These are phyloP conservation scores for Suillus cothurnatus DNA, from an alignment of 768 basidiomycete species.

Conservation along the genomic window DNA sequence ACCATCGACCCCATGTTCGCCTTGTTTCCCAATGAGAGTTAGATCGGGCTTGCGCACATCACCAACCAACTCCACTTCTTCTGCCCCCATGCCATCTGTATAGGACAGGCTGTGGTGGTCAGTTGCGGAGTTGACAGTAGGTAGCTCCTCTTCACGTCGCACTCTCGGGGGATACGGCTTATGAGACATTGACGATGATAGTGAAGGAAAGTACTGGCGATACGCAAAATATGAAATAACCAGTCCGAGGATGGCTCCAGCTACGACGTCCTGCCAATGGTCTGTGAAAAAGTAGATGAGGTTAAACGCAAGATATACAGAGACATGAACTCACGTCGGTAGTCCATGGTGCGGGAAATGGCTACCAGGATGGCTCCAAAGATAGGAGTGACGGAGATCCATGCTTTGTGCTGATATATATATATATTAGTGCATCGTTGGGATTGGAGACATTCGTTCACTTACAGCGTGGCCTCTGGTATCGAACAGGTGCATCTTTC, in stretches of 20 bases:
- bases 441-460: conserved; percentile 9
- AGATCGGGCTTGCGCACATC: conserved; percentile 16
- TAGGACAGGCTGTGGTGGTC: conserved; percentile 17
- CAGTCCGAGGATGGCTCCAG: conserved; percentile 77
- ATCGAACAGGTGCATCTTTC: conserved; percentile 92
- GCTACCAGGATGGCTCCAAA: conserved; percentile 77
- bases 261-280: conserved; percentile 90
- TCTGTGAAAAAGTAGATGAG: conserved; percentile 44
- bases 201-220: conserved; percentile 81
- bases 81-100: conserved; percentile 20
- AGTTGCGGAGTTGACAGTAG: conserved; percentile 31
- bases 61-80: conserved; percentile 30
- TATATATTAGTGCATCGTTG: conserved; percentile 4
- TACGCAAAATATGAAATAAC: conserved; percentile 74
- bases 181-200: conserved; percentile 63
- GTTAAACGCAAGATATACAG: conserved; percentile 6
- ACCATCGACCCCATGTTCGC: conserved; percentile 29
- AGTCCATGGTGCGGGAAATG: conserved; percentile 90
- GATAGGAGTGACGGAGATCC: conserved; percentile 80
- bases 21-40: conserved; percentile 28
- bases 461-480: conserved; percentile 69
- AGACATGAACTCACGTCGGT: conserved; percentile 60
- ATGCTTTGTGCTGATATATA: conserved; percentile 65
- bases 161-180: conserved; percentile 74
- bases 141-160: conserved; percentile 47